Evolutionary conservation across 345 rosid species (phyloP).

Genomic region (Hypericum perforatum): DNA sequence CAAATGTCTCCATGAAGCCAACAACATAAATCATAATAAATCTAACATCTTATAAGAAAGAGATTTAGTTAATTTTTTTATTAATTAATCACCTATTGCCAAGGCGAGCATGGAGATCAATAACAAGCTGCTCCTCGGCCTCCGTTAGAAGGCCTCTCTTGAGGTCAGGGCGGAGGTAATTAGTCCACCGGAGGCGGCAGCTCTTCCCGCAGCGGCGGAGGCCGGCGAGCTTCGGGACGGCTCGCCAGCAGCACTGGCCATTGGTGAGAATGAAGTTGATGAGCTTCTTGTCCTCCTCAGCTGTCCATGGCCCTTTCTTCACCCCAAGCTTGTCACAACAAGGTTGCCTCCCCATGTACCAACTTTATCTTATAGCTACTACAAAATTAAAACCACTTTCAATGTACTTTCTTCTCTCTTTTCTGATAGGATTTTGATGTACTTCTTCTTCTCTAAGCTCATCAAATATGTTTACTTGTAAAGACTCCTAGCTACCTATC

Average conservation of each 20-base stretch:
- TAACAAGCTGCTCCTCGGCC: constrained; percentile 60
- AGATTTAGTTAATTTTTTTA: too few relatives aligned
- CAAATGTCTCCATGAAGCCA: background rate
- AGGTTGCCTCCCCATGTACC: constrained; percentile 3
- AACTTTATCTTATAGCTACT: too few relatives aligned
- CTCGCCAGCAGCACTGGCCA: constrained; percentile 20
- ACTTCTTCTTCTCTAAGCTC: too few relatives aligned
- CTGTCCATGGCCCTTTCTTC: constrained; percentile 8
- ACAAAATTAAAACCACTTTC: too few relatives aligned
- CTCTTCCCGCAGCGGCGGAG: constrained; percentile 71
- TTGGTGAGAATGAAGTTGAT: constrained; percentile 16
- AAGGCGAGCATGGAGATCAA: constrained; percentile 67
- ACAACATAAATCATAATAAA: background rate
- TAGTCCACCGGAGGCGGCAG: constrained; percentile 87
- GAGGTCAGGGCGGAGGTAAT: constrained; percentile 85
- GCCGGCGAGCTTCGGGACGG: background rate
- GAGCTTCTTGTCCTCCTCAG: constrained; percentile 7
- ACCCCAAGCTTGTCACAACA: constrained; percentile 7
- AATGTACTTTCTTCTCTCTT: too few relatives aligned
- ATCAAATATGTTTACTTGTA: too few relatives aligned
- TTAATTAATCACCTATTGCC: constrained; percentile 48
- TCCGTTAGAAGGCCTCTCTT: constrained; percentile 72
- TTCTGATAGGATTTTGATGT: too few relatives aligned
- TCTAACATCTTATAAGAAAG: background rate
- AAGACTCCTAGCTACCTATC: too few relatives aligned